Percentiles rank a stretch among this genome's conserved stretches.
Evolutionary conservation across 306 rosid genomes (phyloP).

Genomic region (Elaeagnus macrophylla): DNA sequence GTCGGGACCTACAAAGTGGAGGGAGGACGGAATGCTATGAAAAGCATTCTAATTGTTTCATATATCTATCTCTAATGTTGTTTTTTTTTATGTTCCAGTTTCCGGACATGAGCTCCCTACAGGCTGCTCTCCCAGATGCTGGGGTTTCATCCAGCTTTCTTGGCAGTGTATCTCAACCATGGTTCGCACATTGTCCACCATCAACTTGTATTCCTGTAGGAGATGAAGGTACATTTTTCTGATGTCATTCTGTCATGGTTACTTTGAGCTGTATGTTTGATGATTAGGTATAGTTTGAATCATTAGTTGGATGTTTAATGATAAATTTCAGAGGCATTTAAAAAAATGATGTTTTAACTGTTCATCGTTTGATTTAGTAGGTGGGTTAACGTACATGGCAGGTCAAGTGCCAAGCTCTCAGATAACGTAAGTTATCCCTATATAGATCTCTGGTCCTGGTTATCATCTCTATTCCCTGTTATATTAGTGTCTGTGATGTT

Average conservation of each 20-base stretch:
- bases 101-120: constrained; percentile 66
- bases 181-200: constrained; percentile 57
- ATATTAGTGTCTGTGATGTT: neutral
- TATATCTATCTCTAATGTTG: too few relatives aligned
- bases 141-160: constrained; percentile 46
- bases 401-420: constrained; percentile 50
- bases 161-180: constrained; percentile 52
- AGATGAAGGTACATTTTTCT: constrained; percentile 52
- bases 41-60: too few relatives aligned
- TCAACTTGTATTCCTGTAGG: constrained; percentile 45
- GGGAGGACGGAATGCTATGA: too few relatives aligned
- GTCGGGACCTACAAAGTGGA: too few relatives aligned
- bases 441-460: neutral
- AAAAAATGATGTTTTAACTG: neutral
- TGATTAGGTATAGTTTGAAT: constrained; percentile 10
- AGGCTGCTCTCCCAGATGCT: constrained; percentile 59
- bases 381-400: constrained; percentile 58
- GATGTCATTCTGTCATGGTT: neutral
- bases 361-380: constrained; percentile 35
- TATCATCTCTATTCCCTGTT: neutral
- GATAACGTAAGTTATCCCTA: constrained; percentile 44
- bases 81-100: constrained; percentile 34
- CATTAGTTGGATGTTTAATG: constrained; percentile 1
- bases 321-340: neutral
- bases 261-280: neutral